A percentile compares a stretch with the other conserved stretches of the same genome.
Evolutionary conservation across 2,329 filamentous ascomycete species (phyloP).

Genomic region (Claviceps capensis): DNA sequence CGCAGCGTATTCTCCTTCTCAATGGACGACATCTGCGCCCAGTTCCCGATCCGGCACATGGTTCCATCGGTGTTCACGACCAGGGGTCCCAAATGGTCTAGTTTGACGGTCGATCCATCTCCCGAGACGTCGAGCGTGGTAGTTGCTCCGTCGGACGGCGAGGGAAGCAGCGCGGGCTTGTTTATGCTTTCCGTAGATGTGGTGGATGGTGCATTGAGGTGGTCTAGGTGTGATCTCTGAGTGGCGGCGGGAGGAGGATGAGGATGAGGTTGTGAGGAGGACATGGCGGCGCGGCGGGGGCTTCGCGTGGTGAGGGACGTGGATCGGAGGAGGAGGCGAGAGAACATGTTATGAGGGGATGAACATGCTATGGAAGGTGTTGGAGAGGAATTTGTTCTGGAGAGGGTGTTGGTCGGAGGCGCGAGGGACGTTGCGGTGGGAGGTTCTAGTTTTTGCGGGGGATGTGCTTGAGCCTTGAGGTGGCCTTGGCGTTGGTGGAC

Average conservation of each 20-base stretch:
- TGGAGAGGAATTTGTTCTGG: not conserved
- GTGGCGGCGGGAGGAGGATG: not conserved
- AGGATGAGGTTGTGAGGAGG: not conserved
- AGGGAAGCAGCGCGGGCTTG: constrained; percentile 12
- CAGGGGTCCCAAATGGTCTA: constrained; percentile 58
- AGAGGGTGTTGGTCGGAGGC: not conserved
- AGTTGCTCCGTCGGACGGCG: constrained; percentile 8
- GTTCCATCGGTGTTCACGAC: constrained; percentile 63
- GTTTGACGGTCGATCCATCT: constrained; percentile 29
- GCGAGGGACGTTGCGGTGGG: not conserved
- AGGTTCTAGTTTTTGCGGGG: constrained; percentile 1
- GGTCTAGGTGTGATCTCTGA: not conserved
- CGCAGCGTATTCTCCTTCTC: constrained; percentile 55
- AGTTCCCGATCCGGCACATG: constrained; percentile 58
- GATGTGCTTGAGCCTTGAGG: not conserved
- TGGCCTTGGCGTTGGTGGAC: not conserved
- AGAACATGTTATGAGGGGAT: not conserved
- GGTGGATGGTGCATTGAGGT: not conserved
- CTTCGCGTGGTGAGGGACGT: not conserved
- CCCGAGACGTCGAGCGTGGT: constrained; percentile 21
- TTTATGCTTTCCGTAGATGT: constrained; percentile 1
- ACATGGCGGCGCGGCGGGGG: not conserved
- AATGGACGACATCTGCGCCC: constrained; percentile 54
- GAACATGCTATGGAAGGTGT: not conserved
- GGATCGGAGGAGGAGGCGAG: not conserved